Conservation (phyloP, 2,329 filamentous ascomycete species). For the Fusarium pininemorale region DNA sequence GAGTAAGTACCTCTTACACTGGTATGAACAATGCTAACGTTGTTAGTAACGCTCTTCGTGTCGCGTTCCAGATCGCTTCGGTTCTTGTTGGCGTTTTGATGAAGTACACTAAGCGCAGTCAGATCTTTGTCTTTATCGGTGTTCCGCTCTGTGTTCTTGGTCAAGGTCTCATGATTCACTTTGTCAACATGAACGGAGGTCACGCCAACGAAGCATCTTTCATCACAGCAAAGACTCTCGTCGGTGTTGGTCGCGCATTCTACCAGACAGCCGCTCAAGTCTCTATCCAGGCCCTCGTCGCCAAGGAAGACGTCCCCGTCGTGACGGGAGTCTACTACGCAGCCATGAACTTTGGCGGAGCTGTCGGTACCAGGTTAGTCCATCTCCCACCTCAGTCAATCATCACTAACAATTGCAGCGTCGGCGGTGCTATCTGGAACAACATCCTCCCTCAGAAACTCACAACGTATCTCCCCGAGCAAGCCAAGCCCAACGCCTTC, state of each 20-base stretch:
- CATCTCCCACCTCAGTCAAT: rapidly evolving
- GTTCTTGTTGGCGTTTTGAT: constrained; percentile 48
- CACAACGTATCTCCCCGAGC: constrained; percentile 30
- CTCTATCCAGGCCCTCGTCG: constrained; percentile 47
- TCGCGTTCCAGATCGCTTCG: constrained; percentile 50
- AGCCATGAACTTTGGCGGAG: constrained; percentile 46
- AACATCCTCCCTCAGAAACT: constrained; percentile 43
- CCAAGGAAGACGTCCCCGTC: constrained; percentile 48
- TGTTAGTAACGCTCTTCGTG: constrained; percentile 42
- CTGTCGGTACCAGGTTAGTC: constrained; percentile 44
- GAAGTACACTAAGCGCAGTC: constrained; percentile 49
- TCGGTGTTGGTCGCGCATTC: constrained; percentile 49
- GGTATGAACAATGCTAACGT: not conserved
- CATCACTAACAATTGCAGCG: constrained; percentile 28
- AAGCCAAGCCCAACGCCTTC: constrained; percentile 34
- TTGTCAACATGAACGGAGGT: constrained; percentile 39
- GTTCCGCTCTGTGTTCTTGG: constrained; percentile 49
- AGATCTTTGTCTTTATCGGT: constrained; percentile 42
- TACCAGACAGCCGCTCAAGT: constrained; percentile 40
- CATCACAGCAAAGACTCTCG: constrained; percentile 46
- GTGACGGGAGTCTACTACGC: constrained; percentile 50
- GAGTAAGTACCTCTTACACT: constrained; percentile 27
- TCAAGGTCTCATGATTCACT: constrained; percentile 46
- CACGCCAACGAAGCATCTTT: constrained; percentile 48
- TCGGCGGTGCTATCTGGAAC: constrained; percentile 51